These are phyloP conservation scores for Amphibolis antarctica DNA, from an alignment of 106 monocot species.

Conservation along the genomic window DNA sequence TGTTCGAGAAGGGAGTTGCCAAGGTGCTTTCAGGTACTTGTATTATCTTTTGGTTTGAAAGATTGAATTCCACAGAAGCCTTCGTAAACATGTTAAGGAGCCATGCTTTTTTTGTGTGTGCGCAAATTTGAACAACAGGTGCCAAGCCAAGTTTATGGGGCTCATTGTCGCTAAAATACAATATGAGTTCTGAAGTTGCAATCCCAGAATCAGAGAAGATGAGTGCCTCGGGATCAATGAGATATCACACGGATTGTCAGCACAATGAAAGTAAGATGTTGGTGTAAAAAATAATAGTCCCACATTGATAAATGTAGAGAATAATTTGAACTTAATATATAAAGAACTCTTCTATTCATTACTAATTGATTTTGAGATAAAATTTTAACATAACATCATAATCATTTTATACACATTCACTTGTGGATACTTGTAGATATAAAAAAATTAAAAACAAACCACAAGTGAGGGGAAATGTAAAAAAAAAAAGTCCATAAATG, in stretches of 20 bases:
- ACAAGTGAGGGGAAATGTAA: no score
- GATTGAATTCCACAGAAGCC: no score
- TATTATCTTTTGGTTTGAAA: not conserved
- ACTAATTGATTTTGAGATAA: no score
- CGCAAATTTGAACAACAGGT: not conserved
- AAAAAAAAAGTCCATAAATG: no score
- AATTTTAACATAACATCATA: no score
- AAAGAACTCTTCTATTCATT: no score
- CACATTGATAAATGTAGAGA: no score
- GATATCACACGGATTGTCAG: not conserved
- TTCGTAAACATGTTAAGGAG: not conserved
- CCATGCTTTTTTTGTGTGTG: not conserved
- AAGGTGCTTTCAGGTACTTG: conserved; percentile 22
- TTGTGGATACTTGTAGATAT: no score
- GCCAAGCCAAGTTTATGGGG: not conserved
- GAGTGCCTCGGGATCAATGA: not conserved
- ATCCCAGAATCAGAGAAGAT: not conserved
- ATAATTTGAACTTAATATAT: no score
- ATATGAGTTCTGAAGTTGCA: not conserved
- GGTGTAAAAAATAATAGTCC: no score
- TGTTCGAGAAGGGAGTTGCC: conserved; percentile 31
- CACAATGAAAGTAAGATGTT: not conserved
- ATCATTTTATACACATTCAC: no score
- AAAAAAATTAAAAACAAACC: no score
- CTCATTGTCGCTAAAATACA: not conserved